Percentiles rank a stretch among this genome's conserved stretches.
These are phyloP conservation scores for Hanseniaspora taiwanica DNA, from an alignment of 805 yeast species.

Conservation along the genomic window DNA sequence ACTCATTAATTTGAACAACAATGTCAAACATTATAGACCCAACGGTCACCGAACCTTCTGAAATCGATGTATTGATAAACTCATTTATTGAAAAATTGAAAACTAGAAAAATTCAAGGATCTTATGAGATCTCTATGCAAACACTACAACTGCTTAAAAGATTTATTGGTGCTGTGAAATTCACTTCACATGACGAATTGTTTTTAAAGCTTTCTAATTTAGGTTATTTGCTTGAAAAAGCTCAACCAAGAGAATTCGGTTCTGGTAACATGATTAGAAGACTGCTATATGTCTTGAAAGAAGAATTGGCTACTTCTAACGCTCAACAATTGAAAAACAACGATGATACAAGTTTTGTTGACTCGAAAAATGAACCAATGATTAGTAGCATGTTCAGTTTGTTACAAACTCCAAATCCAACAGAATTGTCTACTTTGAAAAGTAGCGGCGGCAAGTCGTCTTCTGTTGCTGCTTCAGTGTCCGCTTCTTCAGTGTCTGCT, in stretches of 20 bases:
- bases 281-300: slow-evolving; percentile 74
- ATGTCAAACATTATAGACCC: background rate
- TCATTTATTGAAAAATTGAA: slow-evolving; percentile 46
- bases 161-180: slow-evolving; percentile 58
- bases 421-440: slow-evolving; percentile 7
- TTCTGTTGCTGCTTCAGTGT: background rate
- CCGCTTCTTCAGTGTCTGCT: slow-evolving; percentile 2
- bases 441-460: background rate
- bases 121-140: slow-evolving; percentile 70
- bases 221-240: slow-evolving; percentile 56
- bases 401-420: slow-evolving; percentile 38
- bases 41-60: slow-evolving; percentile 13
- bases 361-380: slow-evolving; percentile 35
- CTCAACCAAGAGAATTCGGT: slow-evolving; percentile 81
- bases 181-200: slow-evolving; percentile 4
- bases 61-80: slow-evolving; percentile 29
- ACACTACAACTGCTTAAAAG: slow-evolving; percentile 80
- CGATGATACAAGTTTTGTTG: too few relatives aligned
- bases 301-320: slow-evolving; percentile 48
- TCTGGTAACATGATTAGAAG: slow-evolving; percentile 87
- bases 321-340: slow-evolving; percentile 24
- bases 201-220: slow-evolving; percentile 31
- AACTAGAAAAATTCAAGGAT: slow-evolving; percentile 73
- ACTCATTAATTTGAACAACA: background rate
- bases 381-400: slow-evolving; percentile 79